Base-by-base conservation (phyloP, 805 yeast genomes). In the Millerago galiae region DNA sequence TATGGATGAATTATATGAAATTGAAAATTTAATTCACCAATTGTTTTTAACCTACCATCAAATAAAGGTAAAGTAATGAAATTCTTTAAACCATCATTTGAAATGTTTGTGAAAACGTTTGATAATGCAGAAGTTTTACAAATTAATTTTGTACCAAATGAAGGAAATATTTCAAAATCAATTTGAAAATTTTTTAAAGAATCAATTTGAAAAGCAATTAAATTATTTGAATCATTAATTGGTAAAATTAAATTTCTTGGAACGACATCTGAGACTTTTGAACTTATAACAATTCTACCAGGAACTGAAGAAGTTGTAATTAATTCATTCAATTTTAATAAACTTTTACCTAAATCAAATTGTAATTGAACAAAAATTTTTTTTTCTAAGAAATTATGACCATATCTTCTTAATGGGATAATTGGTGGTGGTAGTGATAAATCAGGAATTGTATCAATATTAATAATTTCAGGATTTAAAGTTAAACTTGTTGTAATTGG, bases 381-480 rank as follows among this genome's bases (percentile, higher is more conserved):
- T 59, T 85, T 86, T 58, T 93, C 98, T 55, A 93, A 66, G 67
- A 89, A 93, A 60, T 88, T 93, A 63, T 93, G 99, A 13, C 99
- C 99, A 59, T 93, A 93, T 54, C 95, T 77, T 54, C 96, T 74
- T 41, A 93, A 67, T 1, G 99, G 99, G 39, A 93, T 79, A 41
- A 93, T 87, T 4, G 99, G 99, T 1, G 99, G 99, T 1, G 99
- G 99, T 44, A 93, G 70, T 17, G 89, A 78, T 38, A 93, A 72
- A 54, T 88, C 96, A 0, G 99, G 98, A 41, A 93, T 91, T 14
- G 79, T 72, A 50, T 88, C 95, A 8, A 77, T 66, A 41, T 71
- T 75, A 21, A 54, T 43, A 18, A 48, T 38, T 31, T 67, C 70
- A 13, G 61, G 55, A 5, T 43, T 49, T 18, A 57, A 39, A 11